phyloP scores from a whole-genome alignment of 2,329 filamentous ascomycete genomes.

The Colletotrichum sidae region DNA sequence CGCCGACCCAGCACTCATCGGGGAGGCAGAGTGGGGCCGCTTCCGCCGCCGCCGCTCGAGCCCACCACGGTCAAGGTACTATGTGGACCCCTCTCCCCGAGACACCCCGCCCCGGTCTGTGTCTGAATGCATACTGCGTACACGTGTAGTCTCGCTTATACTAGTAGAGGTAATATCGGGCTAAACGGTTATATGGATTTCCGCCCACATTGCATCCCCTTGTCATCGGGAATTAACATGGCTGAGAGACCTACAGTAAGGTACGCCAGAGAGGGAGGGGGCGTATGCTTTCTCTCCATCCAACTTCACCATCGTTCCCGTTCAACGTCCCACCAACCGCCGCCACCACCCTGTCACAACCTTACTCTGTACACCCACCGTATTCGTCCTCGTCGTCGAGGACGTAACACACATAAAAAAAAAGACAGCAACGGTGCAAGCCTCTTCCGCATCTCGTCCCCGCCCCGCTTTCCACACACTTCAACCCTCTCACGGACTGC shows the following conservation, averaged over 20 bases:
- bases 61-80: not conserved
- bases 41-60: slow-evolving; percentile 14
- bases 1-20: slow-evolving; percentile 13
- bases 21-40: slow-evolving; percentile 21
- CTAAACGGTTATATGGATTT: slow-evolving; percentile 20
- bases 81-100: not conserved
- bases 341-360: slow-evolving; percentile 14
- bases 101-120: too few relatives aligned
- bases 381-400: slow-evolving; percentile 14
- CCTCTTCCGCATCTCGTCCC: slow-evolving; percentile 18
- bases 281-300: slow-evolving; percentile 17
- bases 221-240: slow-evolving; percentile 8
- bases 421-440: slow-evolving; percentile 20
- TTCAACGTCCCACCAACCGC: not conserved
- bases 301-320: not conserved
- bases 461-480: slow-evolving; percentile 13
- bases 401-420: too few relatives aligned
- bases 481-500: slow-evolving; percentile 4
- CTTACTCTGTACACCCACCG: slow-evolving; percentile 7
- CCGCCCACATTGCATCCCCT: not conserved
- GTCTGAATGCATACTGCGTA: too few relatives aligned
- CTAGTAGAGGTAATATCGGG: not conserved
- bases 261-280: not conserved
- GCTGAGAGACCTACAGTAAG: too few relatives aligned
- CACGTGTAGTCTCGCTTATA: too few relatives aligned